Percentiles rank a stretch among this genome's conserved stretches.
These are phyloP conservation scores for Pythium monospermum DNA, from an alignment of 352 stramenopile species.

Conservation along the genomic window DNA sequence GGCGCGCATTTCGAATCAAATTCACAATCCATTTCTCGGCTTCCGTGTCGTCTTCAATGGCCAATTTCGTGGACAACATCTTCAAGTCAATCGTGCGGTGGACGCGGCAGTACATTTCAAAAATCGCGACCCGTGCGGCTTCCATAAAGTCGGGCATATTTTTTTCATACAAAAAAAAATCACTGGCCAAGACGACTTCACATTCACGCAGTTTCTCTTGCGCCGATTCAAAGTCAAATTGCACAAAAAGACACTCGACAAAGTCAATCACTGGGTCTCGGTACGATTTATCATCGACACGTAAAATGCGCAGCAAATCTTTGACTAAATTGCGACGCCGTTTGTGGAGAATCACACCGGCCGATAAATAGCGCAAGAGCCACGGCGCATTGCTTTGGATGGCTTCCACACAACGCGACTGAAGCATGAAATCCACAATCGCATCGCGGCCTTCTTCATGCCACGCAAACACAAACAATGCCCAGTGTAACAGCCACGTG, in stretches of 20 bases:
- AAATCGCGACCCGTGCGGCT: conserved; percentile 95
- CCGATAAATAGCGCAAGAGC: conserved; percentile 96
- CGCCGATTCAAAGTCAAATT: conserved; percentile 98
- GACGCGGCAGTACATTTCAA: conserved; percentile 99
- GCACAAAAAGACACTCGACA: conserved; percentile 96
- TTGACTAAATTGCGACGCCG: conserved; percentile 91
- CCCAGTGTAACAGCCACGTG: conserved; percentile 98
- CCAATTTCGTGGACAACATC: conserved; percentile 94
- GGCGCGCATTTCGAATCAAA: conserved; percentile 95
- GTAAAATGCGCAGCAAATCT: conserved; percentile 95
- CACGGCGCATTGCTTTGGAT: conserved; percentile 99
- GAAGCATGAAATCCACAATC: conserved; percentile 97
- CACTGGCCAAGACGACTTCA: conserved; percentile 92
- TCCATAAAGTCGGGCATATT: conserved; percentile 99
- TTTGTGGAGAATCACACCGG: conserved; percentile 97
- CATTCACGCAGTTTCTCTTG: conserved; percentile 93
- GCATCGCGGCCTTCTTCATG: conserved; percentile 93
- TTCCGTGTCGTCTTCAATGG: conserved; percentile 93
- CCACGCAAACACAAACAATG: conserved; percentile 94
- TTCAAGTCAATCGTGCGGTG: conserved; percentile 99
- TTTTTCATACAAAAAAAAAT: conserved; percentile 97
- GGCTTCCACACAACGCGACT: conserved; percentile 90
- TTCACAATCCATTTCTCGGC: conserved; percentile 99
- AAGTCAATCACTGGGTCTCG: conserved; percentile 90
- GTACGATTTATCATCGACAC: conserved; percentile 84